A percentile compares a stretch with the other conserved stretches of the same genome.
Conservation (phyloP, 1,139 yeast genomes). For the Suhomyces choctaworum region DNA sequence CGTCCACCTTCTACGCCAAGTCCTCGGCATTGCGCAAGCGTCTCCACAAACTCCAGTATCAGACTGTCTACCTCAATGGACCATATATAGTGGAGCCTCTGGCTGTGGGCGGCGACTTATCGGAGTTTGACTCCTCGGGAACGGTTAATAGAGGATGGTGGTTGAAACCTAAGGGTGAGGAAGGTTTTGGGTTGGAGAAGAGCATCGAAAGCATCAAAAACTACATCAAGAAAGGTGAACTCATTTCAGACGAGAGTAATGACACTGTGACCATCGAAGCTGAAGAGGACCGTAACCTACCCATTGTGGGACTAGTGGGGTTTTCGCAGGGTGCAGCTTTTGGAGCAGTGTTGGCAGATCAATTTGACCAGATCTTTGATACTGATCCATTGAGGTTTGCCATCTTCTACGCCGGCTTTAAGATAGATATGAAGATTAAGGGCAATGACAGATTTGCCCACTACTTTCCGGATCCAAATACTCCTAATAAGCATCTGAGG, state of each 20-base stretch:
- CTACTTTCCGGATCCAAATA: slow-evolving; percentile 29
- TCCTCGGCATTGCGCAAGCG: slow-evolving; percentile 47
- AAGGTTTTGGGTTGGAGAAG: slow-evolving; percentile 26
- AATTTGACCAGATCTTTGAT: slow-evolving; percentile 31
- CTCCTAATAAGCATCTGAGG: slow-evolving; percentile 24
- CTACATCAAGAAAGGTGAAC: slow-evolving; percentile 33
- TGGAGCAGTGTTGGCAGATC: slow-evolving; percentile 42
- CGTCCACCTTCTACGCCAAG: slow-evolving; percentile 48
- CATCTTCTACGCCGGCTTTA: slow-evolving; percentile 76
- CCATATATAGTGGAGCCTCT: slow-evolving; percentile 59
- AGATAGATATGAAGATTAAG: slow-evolving; percentile 48
- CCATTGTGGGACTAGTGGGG: slow-evolving; percentile 44
- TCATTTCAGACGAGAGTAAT: slow-evolving; percentile 32
- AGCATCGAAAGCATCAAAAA: slow-evolving; percentile 33
- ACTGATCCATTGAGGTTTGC: slow-evolving; percentile 59
- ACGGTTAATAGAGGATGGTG: slow-evolving; percentile 40
- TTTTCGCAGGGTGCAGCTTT: slow-evolving; percentile 52
- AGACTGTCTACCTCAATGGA: slow-evolving; percentile 75
- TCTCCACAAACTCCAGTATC: slow-evolving; percentile 37
- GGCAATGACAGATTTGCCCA: slow-evolving; percentile 28
- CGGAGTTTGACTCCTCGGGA: slow-evolving; percentile 33
- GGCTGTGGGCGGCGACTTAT: slow-evolving; percentile 51
- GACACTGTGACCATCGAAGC: slow-evolving; percentile 20
- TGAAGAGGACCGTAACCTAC: slow-evolving; percentile 28
- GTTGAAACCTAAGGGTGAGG: slow-evolving; percentile 28